Base-by-base conservation (phyloP, 371 early-diverging fungal genomes). In the Mucor lusitanicus region DNA sequence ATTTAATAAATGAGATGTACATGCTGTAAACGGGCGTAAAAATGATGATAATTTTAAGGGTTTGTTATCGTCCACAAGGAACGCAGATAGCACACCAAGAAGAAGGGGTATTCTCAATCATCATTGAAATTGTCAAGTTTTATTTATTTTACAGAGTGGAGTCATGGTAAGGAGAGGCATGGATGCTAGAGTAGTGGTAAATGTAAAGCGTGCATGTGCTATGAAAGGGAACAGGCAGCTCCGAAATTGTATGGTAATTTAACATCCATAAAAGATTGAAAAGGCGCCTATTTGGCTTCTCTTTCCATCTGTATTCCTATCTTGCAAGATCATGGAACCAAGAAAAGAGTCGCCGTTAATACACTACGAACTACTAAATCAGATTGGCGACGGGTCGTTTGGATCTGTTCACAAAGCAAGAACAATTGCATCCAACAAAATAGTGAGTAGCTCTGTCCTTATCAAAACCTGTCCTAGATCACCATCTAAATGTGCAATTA, bases 341-440 rank as follows among this genome's bases (percentile, higher is more conserved):
- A 64, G 53, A 64, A 64, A 69, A 30, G 55, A 60, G 32, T 30
- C 59, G 32, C 60, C 60, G 30, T 27, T 46, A 21, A 79, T 86
- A 72, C 86, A 86, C 67, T 97, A 95, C 82, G 77, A 85, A 48
- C 78, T 93, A 6, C 37, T 90, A 27, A 85, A 91, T 68, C 88
- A 94, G 62, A 82, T 97, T 3, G 97, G 97, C 40, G 89, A 93
- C 67, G 98, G 98, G 12, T 93, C 95, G 17, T 97, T 96, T 79
- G 97, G 97, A 42, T 84, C 92, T 12, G 98, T 97, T 7, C 85
- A 92, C 58, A 80, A 86, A 73, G 96, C 94, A 2, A 76, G 76
- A 58, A 87, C 92, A 73, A 86, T 78, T 65, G 71, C 80, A 39
- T 89, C 89, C 8, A 87, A 89, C 27, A 88, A 93, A 69, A 84